Evolutionary conservation across 2,329 filamentous ascomycete species (phyloP), one percentile per base, ranked within the genome.

Genomic region (Pseudogymnoascus sp.): DNA sequence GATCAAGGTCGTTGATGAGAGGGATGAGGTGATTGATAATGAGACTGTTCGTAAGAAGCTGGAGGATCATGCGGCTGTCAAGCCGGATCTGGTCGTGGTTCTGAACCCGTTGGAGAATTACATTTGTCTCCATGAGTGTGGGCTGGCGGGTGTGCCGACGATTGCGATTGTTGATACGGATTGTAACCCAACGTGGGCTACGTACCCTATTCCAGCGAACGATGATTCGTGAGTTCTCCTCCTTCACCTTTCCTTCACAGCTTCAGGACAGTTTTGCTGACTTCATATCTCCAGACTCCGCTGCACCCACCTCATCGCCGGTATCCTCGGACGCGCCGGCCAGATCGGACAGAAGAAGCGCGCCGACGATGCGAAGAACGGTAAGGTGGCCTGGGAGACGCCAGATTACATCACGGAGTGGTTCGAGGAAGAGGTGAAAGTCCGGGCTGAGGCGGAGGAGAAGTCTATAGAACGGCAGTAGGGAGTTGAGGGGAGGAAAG

Each of bases 141-240:
- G 89, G 0, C 75, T 92, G 64, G 88, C 91, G 74, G 90, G 88
- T 72, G 90, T 99, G 64, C 95, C 95, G 0, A 97, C 95, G 0
- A 95, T 99, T 71, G 95, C 93, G 57, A 82, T 99, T 64, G 89
- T 97, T 69, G 95, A 99, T 76, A 97, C 95, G 0, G 90, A 99
- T 75, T 88, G 87, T 2, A 90, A 97, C 76, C 91, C 95, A 0
- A 91, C 91, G 0, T 93, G 90, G 85, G 92, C 97, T 61, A 97
- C 95, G 3, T 99, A 99, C 74, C 90, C 90, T 13, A 97, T 99
- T 69, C 95, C 95, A 1, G 91, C 91, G 61, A 99, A 99, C 75
- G 95, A 99, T 73, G 95, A 99, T 81, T 92, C 88, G 88, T 91
- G 75, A 72, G 81, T 74, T 60, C 17, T 21, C 31, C 11, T 8